phyloP scores from a whole-genome alignment of 2,329 filamentous ascomycete genomes.

The Bipolaris zeicola region DNA sequence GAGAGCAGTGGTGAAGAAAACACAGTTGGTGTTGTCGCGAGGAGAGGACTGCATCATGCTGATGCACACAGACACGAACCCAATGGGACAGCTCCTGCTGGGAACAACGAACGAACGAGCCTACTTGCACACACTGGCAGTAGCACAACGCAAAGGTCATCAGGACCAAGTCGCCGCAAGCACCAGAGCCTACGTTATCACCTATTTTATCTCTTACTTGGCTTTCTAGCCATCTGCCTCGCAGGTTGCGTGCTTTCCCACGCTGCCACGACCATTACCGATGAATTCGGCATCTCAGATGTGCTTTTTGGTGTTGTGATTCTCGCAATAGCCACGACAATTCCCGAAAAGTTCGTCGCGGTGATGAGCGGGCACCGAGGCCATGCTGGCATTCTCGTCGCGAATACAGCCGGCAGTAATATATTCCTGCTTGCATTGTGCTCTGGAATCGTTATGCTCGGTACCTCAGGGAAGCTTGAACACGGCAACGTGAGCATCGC shows the following conservation, averaged over 20 bases:
- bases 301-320: slow-evolving; percentile 56
- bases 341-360: slow-evolving; percentile 61
- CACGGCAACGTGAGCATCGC: slow-evolving; percentile 2
- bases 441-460: slow-evolving; percentile 44
- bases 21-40: slow-evolving; percentile 18
- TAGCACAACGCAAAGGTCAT: neutral
- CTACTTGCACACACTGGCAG: neutral
- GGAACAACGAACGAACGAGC: neutral
- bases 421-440: slow-evolving; percentile 61
- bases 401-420: slow-evolving; percentile 61
- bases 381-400: slow-evolving; percentile 57
- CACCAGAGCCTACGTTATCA: slow-evolving; percentile 36
- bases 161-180: too few relatives aligned
- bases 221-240: slow-evolving; percentile 53
- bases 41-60: neutral
- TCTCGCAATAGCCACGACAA: slow-evolving; percentile 59
- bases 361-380: slow-evolving; percentile 56
- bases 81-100: neutral
- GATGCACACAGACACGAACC: neutral
- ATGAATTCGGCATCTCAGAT: slow-evolving; percentile 52
- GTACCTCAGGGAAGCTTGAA: slow-evolving; percentile 31
- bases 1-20: slow-evolving; percentile 28
- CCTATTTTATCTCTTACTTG: slow-evolving; percentile 51
- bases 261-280: slow-evolving; percentile 50
- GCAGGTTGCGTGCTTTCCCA: slow-evolving; percentile 58